phyloP scores from a whole-genome alignment of 2,329 filamentous ascomycete species.

The Calonectria pseudoreteaudii region DNA sequence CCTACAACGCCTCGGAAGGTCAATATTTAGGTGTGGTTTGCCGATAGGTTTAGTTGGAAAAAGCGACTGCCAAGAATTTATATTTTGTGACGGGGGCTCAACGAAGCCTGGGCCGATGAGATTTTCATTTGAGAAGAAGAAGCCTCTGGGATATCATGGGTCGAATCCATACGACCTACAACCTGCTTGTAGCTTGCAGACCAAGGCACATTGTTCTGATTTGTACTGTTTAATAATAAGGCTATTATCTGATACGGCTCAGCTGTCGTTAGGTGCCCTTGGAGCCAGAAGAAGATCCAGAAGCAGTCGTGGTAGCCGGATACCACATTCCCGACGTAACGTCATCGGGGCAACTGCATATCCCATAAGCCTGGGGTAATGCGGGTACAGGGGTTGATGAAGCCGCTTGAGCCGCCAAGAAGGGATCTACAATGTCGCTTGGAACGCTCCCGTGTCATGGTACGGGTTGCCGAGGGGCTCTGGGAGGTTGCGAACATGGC shows the following conservation, averaged over 20 bases:
- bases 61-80: background rate
- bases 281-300: background rate
- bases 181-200: background rate
- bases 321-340: background rate
- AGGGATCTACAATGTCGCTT: background rate
- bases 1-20: too few relatives aligned
- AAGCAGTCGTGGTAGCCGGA: background rate
- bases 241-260: background rate
- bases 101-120: background rate
- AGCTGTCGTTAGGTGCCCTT: background rate
- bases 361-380: background rate
- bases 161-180: background rate
- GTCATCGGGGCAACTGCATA: background rate
- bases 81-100: background rate
- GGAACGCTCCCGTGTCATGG: background rate
- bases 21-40: too few relatives aligned
- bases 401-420: background rate
- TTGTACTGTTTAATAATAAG: background rate
- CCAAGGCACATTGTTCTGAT: background rate
- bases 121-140: background rate
- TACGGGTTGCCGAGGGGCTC: background rate
- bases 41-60: too few relatives aligned
- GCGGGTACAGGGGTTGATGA: background rate
- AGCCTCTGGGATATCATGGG: background rate
- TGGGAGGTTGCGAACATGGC: background rate